These are phyloP conservation scores for Misopates orontium DNA, from an alignment of 257 asterid genomes.

Conservation along the genomic window DNA sequence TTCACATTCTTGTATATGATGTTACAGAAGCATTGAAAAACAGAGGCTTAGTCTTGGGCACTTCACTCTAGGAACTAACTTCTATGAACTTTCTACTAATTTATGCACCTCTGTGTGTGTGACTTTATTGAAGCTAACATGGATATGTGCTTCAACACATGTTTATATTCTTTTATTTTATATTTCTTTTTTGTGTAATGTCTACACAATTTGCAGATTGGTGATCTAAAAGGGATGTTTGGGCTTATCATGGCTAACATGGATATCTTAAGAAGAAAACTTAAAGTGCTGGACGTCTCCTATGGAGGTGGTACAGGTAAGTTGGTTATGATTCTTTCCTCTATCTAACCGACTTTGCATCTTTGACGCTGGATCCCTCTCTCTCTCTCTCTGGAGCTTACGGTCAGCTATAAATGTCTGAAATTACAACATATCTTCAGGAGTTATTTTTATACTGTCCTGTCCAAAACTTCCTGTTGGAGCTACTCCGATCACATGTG, in stretches of 20 bases:
- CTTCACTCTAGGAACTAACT: too few relatives aligned
- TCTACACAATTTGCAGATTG: constrained; percentile 61
- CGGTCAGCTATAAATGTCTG: neutral
- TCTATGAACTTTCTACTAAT: neutral
- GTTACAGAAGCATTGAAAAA: too few relatives aligned
- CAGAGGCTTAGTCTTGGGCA: too few relatives aligned
- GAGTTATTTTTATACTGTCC: neutral
- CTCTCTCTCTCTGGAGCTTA: neutral
- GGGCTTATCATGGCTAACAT: constrained; percentile 71
- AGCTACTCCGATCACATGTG: neutral
- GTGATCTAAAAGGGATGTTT: constrained; percentile 83
- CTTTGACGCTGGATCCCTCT: too few relatives aligned
- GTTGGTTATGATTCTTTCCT: constrained; percentile 17
- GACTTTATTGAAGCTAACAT: too few relatives aligned
- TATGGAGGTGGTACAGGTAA: constrained; percentile 85
- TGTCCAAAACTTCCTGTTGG: neutral
- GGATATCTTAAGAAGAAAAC: constrained; percentile 67
- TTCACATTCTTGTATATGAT: too few relatives aligned
- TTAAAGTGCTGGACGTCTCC: constrained; percentile 68
- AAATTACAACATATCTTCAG: neutral
- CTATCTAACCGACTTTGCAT: constrained; percentile 8
- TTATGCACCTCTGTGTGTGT: neutral
- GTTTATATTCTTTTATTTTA: neutral
- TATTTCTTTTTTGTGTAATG: neutral
- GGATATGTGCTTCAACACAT: too few relatives aligned